Percentiles rank a stretch among this genome's conserved stretches.
These are phyloP conservation scores for Boletus reticulatus DNA, from an alignment of 768 basidiomycete species.

Conservation along the genomic window DNA sequence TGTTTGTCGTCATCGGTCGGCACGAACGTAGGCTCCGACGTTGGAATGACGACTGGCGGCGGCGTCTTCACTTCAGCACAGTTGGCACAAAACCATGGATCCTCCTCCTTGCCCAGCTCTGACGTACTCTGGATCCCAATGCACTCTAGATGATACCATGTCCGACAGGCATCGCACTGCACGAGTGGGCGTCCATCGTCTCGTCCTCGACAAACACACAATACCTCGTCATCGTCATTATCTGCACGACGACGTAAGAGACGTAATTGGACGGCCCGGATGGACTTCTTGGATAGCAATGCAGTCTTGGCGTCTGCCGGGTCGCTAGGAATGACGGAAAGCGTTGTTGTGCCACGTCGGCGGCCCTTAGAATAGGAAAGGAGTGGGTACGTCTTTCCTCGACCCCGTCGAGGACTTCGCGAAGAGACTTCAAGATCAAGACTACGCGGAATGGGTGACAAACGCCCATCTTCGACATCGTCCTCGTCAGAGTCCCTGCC, in stretches of 20 bases:
- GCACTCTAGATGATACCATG: constrained; percentile 81
- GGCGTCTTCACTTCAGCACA: constrained; percentile 46
- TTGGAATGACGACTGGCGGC: constrained; percentile 32
- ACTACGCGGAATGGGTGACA: constrained; percentile 8
- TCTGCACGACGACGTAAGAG: constrained; percentile 40
- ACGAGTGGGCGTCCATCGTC: constrained; percentile 77
- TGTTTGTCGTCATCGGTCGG: constrained; percentile 52
- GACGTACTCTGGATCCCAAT: constrained; percentile 65
- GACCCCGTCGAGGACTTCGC: constrained; percentile 32
- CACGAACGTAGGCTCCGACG: constrained; percentile 65
- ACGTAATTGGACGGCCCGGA: constrained; percentile 58
- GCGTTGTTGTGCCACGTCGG: constrained; percentile 10
- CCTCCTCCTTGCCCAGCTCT: constrained; percentile 73
- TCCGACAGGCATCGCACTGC: constrained; percentile 77
- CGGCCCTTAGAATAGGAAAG: constrained; percentile 38
- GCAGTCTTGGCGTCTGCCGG: constrained; percentile 77
- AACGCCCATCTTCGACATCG: constrained; percentile 30
- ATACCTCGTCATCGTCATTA: constrained; percentile 46
- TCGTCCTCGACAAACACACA: constrained; percentile 65
- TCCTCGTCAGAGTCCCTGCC: constrained; percentile 67
- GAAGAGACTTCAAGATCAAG: constrained; percentile 14
- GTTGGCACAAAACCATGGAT: constrained; percentile 72
- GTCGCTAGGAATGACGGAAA: constrained; percentile 53
- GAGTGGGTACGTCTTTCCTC: constrained; percentile 63
- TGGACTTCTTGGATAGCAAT: constrained; percentile 67